A percentile compares a stretch with the other conserved stretches of the same genome.
These are phyloP conservation scores for Candida incommunis DNA, from an alignment of 805 yeast species.

Conservation along the genomic window DNA sequence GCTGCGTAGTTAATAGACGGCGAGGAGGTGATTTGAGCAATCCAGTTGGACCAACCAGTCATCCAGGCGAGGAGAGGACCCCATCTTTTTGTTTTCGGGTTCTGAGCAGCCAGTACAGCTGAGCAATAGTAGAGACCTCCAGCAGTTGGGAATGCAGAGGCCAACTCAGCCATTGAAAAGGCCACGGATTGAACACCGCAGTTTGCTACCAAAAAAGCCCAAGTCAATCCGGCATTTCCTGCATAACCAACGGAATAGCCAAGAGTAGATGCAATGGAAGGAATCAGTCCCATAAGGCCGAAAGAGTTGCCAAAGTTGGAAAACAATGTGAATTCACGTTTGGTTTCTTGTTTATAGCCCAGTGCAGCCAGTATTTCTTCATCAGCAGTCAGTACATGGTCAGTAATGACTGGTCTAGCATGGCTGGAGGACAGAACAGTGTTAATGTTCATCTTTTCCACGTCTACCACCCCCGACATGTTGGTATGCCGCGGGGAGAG, in stretches of 20 bases:
- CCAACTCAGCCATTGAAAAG: conserved; percentile 48
- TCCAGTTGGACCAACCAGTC: conserved; percentile 37
- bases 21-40: conserved; percentile 22
- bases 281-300: conserved; percentile 51
- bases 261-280: conserved; percentile 44
- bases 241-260: conserved; percentile 34
- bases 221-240: conserved; percentile 48
- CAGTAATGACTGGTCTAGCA: background rate
- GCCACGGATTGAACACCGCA: conserved; percentile 42
- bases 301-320: conserved; percentile 54
- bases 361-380: conserved; percentile 22
- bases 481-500: background rate
- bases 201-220: conserved; percentile 50
- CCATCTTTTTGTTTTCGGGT: conserved; percentile 33
- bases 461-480: background rate
- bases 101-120: conserved; percentile 19
- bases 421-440: background rate
- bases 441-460: background rate
- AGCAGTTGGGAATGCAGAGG: conserved; percentile 58
- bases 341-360: conserved; percentile 51
- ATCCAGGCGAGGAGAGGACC: conserved; percentile 41
- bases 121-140: conserved; percentile 52
- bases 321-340: conserved; percentile 40
- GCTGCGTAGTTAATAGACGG: conserved; percentile 23
- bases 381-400: conserved; percentile 26